Percentiles rank a stretch among this genome's conserved stretches.
Conservation (phyloP, 2,329 filamentous ascomycete genomes). For the Penicillium expansum region DNA sequence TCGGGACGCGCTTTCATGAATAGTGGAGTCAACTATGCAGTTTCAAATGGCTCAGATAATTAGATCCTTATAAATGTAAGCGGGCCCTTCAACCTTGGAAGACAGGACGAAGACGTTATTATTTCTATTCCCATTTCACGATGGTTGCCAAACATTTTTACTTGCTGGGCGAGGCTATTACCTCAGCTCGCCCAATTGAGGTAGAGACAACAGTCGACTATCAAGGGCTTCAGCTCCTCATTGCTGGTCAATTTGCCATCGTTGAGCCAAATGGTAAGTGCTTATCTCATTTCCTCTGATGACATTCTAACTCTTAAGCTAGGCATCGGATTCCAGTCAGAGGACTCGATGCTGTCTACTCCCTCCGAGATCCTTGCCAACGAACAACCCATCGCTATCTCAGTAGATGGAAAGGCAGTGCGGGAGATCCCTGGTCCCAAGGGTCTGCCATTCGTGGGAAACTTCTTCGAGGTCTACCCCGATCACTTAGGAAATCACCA, state of each 20-base stretch:
- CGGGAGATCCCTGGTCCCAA: constrained; percentile 22
- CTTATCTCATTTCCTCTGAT: not conserved
- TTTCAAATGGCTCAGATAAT: constrained; percentile 3
- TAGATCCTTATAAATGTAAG: constrained; percentile 12
- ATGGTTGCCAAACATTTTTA: constrained; percentile 22
- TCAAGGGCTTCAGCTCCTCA: constrained; percentile 20
- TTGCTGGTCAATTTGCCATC: constrained; percentile 33
- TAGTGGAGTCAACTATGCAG: constrained; percentile 3
- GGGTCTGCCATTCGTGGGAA: constrained; percentile 46
- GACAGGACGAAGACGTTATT: not conserved
- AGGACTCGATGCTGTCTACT: constrained; percentile 7
- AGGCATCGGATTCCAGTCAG: constrained; percentile 25
- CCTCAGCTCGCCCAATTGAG: constrained; percentile 22
- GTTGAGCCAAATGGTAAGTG: constrained; percentile 29
- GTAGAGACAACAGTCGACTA: constrained; percentile 21
- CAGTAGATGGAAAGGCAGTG: constrained; percentile 31
- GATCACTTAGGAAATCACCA: constrained; percentile 59
- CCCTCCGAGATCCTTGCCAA: constrained; percentile 12
- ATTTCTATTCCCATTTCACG: not conserved
- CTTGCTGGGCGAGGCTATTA: constrained; percentile 20
- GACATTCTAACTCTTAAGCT: not conserved
- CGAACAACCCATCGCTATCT: constrained; percentile 21
- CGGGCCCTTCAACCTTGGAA: not conserved
- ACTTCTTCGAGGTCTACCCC: constrained; percentile 56
- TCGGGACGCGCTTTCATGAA: not conserved